Evolutionary conservation across 2,329 filamentous ascomycete genomes (phyloP).

Genomic region (Ceratocystiopsis brevicomis): DNA sequence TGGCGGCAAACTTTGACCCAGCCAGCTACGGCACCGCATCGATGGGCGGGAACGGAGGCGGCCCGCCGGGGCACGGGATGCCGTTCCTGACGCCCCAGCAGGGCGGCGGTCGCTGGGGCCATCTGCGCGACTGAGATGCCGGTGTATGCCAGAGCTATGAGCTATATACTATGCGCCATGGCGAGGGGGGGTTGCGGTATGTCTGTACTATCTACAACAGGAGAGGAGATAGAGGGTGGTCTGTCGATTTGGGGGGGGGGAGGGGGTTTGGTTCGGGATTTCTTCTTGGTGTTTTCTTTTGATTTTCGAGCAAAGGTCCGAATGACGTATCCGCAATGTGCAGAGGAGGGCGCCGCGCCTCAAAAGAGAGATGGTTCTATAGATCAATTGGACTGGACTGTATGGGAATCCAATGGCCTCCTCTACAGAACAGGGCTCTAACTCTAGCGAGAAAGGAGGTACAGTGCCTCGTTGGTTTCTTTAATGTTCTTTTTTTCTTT

Average conservation of each 20-base stretch:
- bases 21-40: constrained; percentile 8
- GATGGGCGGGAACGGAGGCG: not conserved
- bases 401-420: not conserved
- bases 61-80: constrained; percentile 16
- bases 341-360: too few species aligned
- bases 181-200: not conserved
- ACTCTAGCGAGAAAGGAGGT: not conserved
- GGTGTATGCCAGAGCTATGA: not conserved
- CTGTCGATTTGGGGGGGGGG: too few species aligned
- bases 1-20: constrained; percentile 14
- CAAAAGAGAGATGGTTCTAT: too few species aligned
- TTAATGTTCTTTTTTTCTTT: not conserved
- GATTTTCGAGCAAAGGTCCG: too few species aligned
- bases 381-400: too few species aligned
- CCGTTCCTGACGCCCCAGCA: constrained; percentile 12
- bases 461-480: not conserved
- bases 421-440: not conserved
- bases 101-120: constrained; percentile 23
- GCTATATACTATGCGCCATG: too few species aligned
- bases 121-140: constrained; percentile 21
- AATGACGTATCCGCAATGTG: too few species aligned
- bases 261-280: too few species aligned
- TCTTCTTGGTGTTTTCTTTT: too few species aligned
- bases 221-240: too few species aligned
- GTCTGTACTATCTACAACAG: not conserved